Percentiles rank a stretch among this genome's conserved stretches.
Conservation (phyloP, 345 rosid genomes). For the Luvunga scandens region DNA sequence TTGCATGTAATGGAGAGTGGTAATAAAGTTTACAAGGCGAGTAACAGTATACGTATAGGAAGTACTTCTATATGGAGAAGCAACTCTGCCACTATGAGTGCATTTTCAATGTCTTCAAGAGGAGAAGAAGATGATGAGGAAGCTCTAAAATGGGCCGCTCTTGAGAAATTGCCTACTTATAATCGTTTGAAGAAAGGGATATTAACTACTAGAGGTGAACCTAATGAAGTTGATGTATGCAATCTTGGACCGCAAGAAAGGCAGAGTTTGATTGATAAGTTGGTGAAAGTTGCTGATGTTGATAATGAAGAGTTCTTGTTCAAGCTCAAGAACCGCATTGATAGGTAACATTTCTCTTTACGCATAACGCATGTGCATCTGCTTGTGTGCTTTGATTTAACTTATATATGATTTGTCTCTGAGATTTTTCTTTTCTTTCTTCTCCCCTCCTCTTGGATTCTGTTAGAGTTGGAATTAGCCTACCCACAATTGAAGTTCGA, state of each 20-base stretch:
- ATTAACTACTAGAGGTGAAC: constrained; percentile 18
- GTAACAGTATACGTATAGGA: neutral
- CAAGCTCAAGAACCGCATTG: constrained; percentile 31
- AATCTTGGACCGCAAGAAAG: constrained; percentile 23
- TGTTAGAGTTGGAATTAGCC: constrained; percentile 34
- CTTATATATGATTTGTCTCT: no score
- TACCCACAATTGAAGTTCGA: constrained; percentile 46
- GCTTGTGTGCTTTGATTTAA: no score
- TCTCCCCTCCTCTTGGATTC: neutral
- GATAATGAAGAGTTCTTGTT: constrained; percentile 35
- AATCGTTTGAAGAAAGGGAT: constrained; percentile 30
- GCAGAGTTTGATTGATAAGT: constrained; percentile 27
- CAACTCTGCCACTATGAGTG: neutral
- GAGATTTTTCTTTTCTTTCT: no score
- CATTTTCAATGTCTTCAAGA: neutral
- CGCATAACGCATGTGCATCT: no score
- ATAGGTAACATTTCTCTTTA: constrained; percentile 14
- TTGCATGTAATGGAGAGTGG: neutral
- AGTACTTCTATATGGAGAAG: neutral
- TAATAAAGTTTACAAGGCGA: neutral
- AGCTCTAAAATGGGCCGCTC: neutral
- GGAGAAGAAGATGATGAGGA: neutral
- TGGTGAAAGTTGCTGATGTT: constrained; percentile 27
- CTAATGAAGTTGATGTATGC: constrained; percentile 16
- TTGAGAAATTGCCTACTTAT: neutral